These are phyloP conservation scores for Westerdykella ornata DNA, from an alignment of 2,329 filamentous ascomycete species.

Conservation along the genomic window DNA sequence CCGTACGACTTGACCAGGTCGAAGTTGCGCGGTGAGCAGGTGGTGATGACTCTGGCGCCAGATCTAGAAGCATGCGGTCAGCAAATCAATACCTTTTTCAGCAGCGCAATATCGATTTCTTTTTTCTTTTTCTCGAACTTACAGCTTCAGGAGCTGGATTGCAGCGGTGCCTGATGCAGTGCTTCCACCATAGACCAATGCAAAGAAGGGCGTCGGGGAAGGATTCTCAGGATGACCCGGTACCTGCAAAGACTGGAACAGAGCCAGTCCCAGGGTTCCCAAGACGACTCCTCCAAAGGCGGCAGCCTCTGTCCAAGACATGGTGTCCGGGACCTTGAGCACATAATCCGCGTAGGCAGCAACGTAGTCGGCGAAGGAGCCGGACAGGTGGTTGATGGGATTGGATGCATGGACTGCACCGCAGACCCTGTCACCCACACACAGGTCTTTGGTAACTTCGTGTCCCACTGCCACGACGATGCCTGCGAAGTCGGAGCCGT, in stretches of 20 bases:
- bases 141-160: conserved; percentile 34
- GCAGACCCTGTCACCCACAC: conserved; percentile 27
- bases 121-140: too few relatives aligned
- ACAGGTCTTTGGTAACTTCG: conserved; percentile 17
- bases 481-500: conserved; percentile 37
- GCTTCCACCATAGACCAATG: conserved; percentile 30
- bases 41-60: conserved; percentile 9
- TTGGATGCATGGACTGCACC: conserved; percentile 21
- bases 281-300: conserved; percentile 34
- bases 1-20: conserved; percentile 10
- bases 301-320: conserved; percentile 29
- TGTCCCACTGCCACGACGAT: conserved; percentile 30
- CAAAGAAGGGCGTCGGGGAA: conserved; percentile 11
- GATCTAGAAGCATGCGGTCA: conserved; percentile 14
- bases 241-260: conserved; percentile 39
- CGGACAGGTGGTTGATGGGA: conserved; percentile 1
- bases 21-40: conserved; percentile 13
- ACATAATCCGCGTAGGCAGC: conserved; percentile 40
- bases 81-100: too few relatives aligned
- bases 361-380: conserved; percentile 24
- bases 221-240: conserved; percentile 7
- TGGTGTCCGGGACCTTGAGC: conserved; percentile 31
- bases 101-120: too few relatives aligned
- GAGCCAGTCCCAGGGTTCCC: conserved; percentile 38
- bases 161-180: conserved; percentile 2